Conservation (phyloP, 2,329 filamentous ascomycete species). For the Penicillium sp. region DNA sequence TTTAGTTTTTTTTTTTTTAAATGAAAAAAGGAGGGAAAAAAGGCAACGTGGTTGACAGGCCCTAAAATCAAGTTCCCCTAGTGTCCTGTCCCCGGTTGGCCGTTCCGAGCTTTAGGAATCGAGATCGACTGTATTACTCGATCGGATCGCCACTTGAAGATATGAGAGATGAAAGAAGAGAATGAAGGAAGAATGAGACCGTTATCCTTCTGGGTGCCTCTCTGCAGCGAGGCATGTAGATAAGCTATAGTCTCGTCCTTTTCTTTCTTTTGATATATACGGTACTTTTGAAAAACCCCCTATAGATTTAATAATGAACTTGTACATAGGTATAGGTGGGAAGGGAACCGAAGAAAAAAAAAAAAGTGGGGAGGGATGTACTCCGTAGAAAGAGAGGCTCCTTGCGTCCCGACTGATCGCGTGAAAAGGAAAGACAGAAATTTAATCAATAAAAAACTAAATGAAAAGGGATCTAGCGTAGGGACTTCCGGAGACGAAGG, state of each 20-base stretch:
- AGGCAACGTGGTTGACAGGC: constrained; percentile 22
- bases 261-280: neutral
- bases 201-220: no score
- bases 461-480: no score
- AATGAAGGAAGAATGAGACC: neutral
- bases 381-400: neutral
- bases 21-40: neutral
- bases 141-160: constrained; percentile 12
- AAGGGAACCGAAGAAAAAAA: neutral
- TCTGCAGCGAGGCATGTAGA: neutral
- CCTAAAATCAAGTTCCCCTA: neutral
- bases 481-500: neutral
- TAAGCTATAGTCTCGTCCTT: neutral
- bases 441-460: no score
- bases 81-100: constrained; percentile 1
- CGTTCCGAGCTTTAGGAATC: constrained; percentile 1
- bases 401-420: constrained; percentile 3
- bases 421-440: neutral
- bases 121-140: constrained; percentile 12
- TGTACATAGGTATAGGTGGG: neutral
- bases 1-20: neutral
- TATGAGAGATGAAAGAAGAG: neutral
- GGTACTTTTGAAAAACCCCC: neutral
- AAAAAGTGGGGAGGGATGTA: neutral
- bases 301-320: neutral